These are phyloP conservation scores for Taphrina communis DNA, from an alignment of 1,139 yeast genomes.

Conservation along the genomic window DNA sequence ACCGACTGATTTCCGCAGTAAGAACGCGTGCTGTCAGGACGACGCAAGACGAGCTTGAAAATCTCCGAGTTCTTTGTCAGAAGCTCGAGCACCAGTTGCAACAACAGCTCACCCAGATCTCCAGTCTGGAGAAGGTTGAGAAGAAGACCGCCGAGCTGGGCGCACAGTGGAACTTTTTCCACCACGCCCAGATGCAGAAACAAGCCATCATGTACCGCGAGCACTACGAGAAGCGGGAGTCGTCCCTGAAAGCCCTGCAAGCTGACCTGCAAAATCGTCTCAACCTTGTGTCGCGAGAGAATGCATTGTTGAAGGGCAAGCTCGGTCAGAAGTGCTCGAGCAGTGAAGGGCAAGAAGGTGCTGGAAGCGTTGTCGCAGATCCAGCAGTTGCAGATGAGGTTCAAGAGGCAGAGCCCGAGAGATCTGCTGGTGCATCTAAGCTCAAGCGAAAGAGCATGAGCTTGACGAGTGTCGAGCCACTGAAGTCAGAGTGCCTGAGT, in stretches of 20 bases:
- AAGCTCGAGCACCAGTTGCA: slow-evolving; percentile 9
- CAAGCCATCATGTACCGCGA: slow-evolving; percentile 7
- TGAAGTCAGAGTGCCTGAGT: not conserved
- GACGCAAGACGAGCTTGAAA: slow-evolving; percentile 11
- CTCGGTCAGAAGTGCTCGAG: not conserved
- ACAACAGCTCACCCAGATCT: slow-evolving; percentile 8
- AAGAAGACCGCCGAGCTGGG: slow-evolving; percentile 17
- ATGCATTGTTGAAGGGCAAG: slow-evolving; percentile 7
- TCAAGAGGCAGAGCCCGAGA: not conserved
- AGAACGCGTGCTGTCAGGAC: not conserved
- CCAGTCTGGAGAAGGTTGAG: slow-evolving; percentile 13
- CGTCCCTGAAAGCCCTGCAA: not conserved
- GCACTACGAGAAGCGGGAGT: slow-evolving; percentile 1
- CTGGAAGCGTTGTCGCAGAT: not conserved
- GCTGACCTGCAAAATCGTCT: slow-evolving; percentile 2
- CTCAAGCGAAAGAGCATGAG: slow-evolving; percentile 4
- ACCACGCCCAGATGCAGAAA: slow-evolving; percentile 22
- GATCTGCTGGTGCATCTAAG: not conserved
- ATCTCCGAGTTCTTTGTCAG: not conserved
- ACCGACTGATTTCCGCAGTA: not conserved
- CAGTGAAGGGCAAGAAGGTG: not conserved
- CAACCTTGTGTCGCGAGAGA: not conserved
- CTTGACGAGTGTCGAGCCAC: not conserved
- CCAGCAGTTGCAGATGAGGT: not conserved
- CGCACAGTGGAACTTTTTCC: slow-evolving; percentile 20